These are phyloP conservation scores for Aspergillus egyptiacus DNA, from an alignment of 495 filamentous ascomycete species.

Conservation along the genomic window DNA sequence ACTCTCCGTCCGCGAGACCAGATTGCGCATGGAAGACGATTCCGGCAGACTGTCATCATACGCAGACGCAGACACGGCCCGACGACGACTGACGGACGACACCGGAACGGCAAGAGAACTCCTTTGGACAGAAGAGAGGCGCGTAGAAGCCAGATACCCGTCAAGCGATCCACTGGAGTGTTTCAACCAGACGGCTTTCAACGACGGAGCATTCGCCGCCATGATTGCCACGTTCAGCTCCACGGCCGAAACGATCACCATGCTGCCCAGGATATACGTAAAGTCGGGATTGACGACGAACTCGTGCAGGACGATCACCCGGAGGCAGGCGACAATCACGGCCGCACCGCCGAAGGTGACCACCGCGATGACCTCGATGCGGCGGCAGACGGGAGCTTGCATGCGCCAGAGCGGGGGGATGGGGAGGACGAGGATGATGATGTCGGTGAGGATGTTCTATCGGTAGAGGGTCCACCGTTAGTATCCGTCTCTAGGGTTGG, in stretches of 20 bases:
- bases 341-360: conserved; percentile 6
- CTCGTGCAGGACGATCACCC: conserved; percentile 2
- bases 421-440: conserved; percentile 1
- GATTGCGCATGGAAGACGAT: neutral
- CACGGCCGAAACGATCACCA: conserved; percentile 2
- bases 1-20: neutral
- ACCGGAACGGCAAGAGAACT: neutral
- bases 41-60: neutral
- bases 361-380: conserved; percentile 2
- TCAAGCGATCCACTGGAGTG: neutral
- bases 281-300: conserved; percentile 3
- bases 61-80: neutral
- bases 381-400: neutral
- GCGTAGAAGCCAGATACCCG: neutral
- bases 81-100: neutral
- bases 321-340: conserved; percentile 3
- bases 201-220: conserved; percentile 5
- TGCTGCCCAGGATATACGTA: conserved; percentile 1
- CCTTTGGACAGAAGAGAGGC: neutral
- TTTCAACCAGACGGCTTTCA: conserved; percentile 2
- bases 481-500: neutral
- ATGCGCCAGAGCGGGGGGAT: conserved; percentile 1
- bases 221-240: conserved; percentile 8
- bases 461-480: neutral
- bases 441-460: conserved; percentile 7